phyloP scores from a whole-genome alignment of 495 filamentous ascomycete species.

The Aspergillus homomorphus region DNA sequence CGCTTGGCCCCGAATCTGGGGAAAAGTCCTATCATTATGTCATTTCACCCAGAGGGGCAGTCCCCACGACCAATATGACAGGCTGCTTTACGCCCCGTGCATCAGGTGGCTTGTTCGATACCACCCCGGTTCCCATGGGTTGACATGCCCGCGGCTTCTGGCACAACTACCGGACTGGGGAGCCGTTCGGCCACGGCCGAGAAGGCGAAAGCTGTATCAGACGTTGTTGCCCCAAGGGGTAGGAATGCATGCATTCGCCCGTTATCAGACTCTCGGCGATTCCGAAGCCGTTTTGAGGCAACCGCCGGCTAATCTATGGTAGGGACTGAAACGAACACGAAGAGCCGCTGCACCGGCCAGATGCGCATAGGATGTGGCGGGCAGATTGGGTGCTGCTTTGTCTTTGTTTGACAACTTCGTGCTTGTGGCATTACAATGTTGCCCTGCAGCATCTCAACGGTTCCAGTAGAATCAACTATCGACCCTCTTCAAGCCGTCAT shows the following conservation, averaged over 20 bases:
- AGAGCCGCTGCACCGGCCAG: not conserved
- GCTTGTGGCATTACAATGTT: no score
- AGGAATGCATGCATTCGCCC: no score
- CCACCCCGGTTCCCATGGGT: not conserved
- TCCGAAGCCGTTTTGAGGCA: not conserved
- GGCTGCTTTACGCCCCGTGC: not conserved
- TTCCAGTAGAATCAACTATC: no score
- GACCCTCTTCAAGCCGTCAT: no score
- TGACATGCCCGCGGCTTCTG: not conserved
- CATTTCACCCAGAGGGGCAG: conserved; percentile 6
- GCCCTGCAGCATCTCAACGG: no score
- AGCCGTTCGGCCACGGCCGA: no score
- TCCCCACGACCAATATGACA: not conserved
- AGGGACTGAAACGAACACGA: not conserved
- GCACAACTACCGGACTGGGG: not conserved
- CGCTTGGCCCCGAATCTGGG: not conserved
- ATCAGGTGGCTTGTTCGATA: not conserved
- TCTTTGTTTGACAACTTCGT: not conserved
- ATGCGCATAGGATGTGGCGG: no score
- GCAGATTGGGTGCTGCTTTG: not conserved
- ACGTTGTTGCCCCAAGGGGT: no score
- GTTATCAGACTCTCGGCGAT: not conserved
- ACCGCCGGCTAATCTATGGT: not conserved
- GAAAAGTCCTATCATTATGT: conserved; percentile 5
- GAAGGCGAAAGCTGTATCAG: not conserved